Conservation (phyloP, 306 rosid genomes). For the Luffa aegyptiaca region DNA sequence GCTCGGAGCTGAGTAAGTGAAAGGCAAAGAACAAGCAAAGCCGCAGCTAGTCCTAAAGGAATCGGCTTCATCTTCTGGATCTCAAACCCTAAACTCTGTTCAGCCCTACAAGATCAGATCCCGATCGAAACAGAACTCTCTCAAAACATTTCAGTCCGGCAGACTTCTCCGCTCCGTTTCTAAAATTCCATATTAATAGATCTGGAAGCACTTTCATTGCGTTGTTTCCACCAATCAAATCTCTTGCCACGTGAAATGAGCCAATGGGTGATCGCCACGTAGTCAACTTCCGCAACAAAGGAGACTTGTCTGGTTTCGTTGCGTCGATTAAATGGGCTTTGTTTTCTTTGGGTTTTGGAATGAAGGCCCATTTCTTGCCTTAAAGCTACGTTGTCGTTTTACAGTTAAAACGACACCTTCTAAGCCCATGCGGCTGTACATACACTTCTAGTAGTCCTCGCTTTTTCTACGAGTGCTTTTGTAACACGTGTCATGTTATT, state of each 20-base stretch:
- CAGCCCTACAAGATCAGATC: not conserved
- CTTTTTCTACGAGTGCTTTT: not conserved
- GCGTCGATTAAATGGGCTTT: not conserved
- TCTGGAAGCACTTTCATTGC: conserved; percentile 22
- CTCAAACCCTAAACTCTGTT: conserved; percentile 3
- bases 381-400: not conserved
- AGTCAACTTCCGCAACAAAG: not conserved
- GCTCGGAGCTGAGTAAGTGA: conserved; percentile 36
- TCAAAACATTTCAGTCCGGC: not conserved
- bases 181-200: conserved; percentile 19
- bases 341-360: not conserved
- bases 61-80: conserved; percentile 19
- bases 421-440: not conserved
- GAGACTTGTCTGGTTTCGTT: not conserved
- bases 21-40: conserved; percentile 30
- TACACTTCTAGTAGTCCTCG: not conserved
- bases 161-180: not conserved
- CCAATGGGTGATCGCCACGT: conserved; percentile 37
- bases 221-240: conserved; percentile 50
- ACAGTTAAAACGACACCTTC: not conserved
- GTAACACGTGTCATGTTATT: not conserved
- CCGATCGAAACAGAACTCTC: not conserved
- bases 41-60: conserved; percentile 19
- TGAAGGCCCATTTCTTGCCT: not conserved
- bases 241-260: conserved; percentile 19